Evolutionary conservation across 345 rosid species (phyloP).

Genomic region (Eucalyptus fibrosa): DNA sequence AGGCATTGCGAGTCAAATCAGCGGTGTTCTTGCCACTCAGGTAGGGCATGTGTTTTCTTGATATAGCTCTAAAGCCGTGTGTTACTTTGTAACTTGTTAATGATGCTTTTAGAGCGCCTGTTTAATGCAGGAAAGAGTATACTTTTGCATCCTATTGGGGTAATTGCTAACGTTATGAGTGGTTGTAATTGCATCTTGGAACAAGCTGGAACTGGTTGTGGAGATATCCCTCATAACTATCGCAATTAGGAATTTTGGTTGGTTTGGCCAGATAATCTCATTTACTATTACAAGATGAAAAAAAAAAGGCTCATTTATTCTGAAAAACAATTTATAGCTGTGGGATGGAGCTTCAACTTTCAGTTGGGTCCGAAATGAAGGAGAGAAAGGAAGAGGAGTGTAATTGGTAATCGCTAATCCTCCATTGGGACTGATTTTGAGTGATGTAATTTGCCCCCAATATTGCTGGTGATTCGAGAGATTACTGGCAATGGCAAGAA

Average conservation of each 20-base stretch:
- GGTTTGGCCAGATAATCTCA: background rate
- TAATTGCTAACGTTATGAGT: background rate
- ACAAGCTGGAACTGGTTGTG: background rate
- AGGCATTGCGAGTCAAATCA: constrained; percentile 89
- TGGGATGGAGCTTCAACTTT: background rate
- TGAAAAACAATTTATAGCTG: background rate
- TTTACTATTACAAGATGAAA: background rate
- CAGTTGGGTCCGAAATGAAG: background rate
- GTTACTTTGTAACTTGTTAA: background rate
- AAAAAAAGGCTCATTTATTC: background rate
- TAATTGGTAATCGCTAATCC: background rate
- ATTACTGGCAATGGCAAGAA: background rate
- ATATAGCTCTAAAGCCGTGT: background rate
- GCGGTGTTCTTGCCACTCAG: constrained; percentile 95
- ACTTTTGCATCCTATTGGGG: background rate
- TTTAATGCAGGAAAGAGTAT: background rate
- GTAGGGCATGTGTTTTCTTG: constrained; percentile 8
- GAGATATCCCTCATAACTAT: background rate
- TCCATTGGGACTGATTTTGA: background rate
- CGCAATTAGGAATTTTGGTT: background rate
- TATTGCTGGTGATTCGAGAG: background rate
- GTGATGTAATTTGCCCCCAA: background rate
- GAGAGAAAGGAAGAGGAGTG: background rate
- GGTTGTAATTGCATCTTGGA: background rate
- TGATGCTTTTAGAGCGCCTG: background rate